Evolutionary conservation across 306 rosid species (phyloP).

Genomic region (Fagus sylvatica): DNA sequence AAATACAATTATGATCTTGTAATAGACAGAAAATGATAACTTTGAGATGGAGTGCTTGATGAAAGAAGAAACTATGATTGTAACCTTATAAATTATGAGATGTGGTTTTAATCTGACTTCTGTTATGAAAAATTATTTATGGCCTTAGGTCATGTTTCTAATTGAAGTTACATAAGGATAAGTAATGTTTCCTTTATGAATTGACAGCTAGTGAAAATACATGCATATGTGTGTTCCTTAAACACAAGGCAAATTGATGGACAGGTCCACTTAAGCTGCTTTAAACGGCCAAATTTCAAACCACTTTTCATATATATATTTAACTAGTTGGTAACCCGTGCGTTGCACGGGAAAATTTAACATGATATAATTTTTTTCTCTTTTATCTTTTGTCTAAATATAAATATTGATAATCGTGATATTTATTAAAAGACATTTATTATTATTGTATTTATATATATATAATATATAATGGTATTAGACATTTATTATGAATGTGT

Average conservation of each 20-base stretch:
- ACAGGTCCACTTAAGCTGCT: slow-evolving; percentile 13
- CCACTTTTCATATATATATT: too few relatives aligned
- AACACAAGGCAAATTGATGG: slow-evolving; percentile 20
- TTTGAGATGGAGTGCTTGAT: too few relatives aligned
- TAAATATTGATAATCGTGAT: too few relatives aligned
- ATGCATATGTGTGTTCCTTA: slow-evolving; percentile 10
- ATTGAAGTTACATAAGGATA: slow-evolving; percentile 20
- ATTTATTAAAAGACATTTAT: too few relatives aligned
- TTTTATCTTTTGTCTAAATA: too few relatives aligned
- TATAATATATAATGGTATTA: too few relatives aligned
- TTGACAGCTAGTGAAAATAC: slow-evolving; percentile 20
- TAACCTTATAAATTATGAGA: slow-evolving; percentile 5
- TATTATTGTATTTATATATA: too few relatives aligned
- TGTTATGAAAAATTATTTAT: slow-evolving; percentile 1
- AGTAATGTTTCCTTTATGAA: slow-evolving; percentile 10
- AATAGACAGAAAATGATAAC: not conserved
- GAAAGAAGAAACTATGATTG: not conserved
- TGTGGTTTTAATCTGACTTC: not conserved
- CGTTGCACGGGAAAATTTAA: too few relatives aligned
- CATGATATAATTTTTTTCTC: too few relatives aligned
- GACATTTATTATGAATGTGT: too few relatives aligned
- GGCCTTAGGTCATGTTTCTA: slow-evolving; percentile 24
- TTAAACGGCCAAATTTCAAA: not conserved
- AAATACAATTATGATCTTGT: slow-evolving; percentile 3
- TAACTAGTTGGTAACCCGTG: too few relatives aligned